These are phyloP conservation scores for Tolypocladium sp. DNA, from an alignment of 2,329 filamentous ascomycete genomes.

Conservation along the genomic window DNA sequence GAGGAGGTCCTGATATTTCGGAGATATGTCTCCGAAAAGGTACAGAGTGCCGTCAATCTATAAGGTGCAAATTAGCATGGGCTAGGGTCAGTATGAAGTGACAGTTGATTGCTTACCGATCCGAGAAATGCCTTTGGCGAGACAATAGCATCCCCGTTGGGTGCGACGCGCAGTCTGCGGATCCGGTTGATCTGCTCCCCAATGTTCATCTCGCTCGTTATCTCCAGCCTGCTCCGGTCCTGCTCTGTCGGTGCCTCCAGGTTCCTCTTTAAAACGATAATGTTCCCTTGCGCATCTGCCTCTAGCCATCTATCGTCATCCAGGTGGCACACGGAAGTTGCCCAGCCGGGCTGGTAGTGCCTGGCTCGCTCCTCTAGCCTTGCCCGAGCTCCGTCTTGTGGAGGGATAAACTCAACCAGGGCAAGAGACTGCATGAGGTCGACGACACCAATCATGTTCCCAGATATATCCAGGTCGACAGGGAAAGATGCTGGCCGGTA, in stretches of 20 bases:
- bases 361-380: slow-evolving; percentile 65
- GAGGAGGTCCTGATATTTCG: slow-evolving; percentile 66
- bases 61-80: slow-evolving; percentile 6
- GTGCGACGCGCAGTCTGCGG: slow-evolving; percentile 59
- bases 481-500: slow-evolving; percentile 80
- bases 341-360: slow-evolving; percentile 76
- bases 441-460: slow-evolving; percentile 69
- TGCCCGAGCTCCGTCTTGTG: slow-evolving; percentile 46
- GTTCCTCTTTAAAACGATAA: slow-evolving; percentile 73
- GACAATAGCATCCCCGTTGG: slow-evolving; percentile 56
- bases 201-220: slow-evolving; percentile 73
- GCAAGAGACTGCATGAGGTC: slow-evolving; percentile 92
- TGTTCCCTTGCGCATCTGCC: slow-evolving; percentile 79
- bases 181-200: slow-evolving; percentile 94
- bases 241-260: slow-evolving; percentile 62
- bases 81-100: too few relatives aligned
- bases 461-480: slow-evolving; percentile 67
- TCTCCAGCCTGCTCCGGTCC: slow-evolving; percentile 60
- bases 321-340: slow-evolving; percentile 66
- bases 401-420: slow-evolving; percentile 61
- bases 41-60: slow-evolving; percentile 88
- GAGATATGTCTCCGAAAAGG: slow-evolving; percentile 72
- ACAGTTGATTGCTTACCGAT: slow-evolving; percentile 51
- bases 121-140: slow-evolving; percentile 78
- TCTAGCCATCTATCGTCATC: slow-evolving; percentile 70